These are phyloP conservation scores for Colletotrichum sp. DNA, from an alignment of 2,329 filamentous ascomycete species.

Conservation along the genomic window DNA sequence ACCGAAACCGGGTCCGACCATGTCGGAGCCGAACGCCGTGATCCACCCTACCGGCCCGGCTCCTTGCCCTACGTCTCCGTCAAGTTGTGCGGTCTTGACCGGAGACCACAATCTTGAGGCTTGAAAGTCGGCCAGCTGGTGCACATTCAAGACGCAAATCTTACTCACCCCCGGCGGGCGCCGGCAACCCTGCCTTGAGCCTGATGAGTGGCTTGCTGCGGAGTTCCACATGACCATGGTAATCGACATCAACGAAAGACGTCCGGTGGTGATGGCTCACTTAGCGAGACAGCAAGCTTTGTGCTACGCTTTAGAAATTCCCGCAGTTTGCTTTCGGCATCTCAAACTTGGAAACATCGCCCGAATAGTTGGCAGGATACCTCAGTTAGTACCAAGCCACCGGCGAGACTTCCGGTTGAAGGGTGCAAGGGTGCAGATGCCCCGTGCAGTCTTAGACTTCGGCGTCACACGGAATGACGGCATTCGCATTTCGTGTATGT, in stretches of 20 bases:
- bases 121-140: neutral
- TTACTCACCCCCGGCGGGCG: neutral
- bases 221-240: neutral
- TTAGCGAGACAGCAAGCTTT: neutral
- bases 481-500: neutral
- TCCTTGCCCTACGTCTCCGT: neutral
- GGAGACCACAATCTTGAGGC: neutral
- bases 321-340: neutral
- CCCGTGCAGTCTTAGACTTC: neutral
- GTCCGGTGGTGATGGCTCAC: neutral
- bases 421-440: neutral
- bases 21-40: neutral
- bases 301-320: neutral
- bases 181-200: neutral
- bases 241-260: neutral
- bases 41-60: too few species aligned
- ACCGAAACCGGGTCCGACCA: neutral
- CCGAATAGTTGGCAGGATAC: neutral
- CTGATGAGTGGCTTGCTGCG: neutral
- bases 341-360: rapidly evolving
- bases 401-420: neutral
- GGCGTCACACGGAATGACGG: neutral
- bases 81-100: neutral
- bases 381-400: neutral
- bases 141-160: rapidly evolving